Base-by-base conservation (phyloP, 495 filamentous ascomycete species). In the Aspergillus campestris region DNA sequence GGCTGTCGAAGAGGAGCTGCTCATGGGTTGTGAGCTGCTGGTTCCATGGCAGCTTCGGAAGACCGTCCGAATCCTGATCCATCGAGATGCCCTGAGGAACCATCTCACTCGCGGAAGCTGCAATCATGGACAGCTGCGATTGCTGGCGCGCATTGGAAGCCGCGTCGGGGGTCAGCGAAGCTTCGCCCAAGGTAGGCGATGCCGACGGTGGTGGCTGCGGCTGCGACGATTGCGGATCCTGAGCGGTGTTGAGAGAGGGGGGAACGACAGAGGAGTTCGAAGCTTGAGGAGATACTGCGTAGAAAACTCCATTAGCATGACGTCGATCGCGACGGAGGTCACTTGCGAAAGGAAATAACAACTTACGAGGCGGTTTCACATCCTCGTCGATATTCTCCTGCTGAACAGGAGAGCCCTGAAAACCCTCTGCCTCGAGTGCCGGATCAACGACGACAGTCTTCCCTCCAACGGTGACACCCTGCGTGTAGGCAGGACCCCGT, bases 91-190 rank as follows among this genome's bases (percentile, higher is more conserved):
- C 64, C 34, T 71, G 68, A 6, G 68, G 67, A 31, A 71, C 66
- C 69, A 71, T 64, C 57, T 74, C 70, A 59, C 58, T 74, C 33
- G 71, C 64, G 40, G 69, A 70, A 36, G 73, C 67, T 44, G 71
- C 71, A 28, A 74, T 73, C 69, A 70, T 62, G 38, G 61, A 77
- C 51, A 66, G 61, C 49, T 61, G 71, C 51, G 64, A 74, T 24
- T 24, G 18, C 58, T 71, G 69, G 40, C 64, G 69, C 41, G 60
- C 66, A 57, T 64, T 65, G 34, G 64, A 57, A 31, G 63, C 51
- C 8, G 67, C 55, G 11, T 70, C 66, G 14, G 64, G 60, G 5
- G 69, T 61, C 48, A 73, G 45, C 6, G 69, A 64, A 10, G 58
- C 47, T 42, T 71, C 64, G 1, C 57, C 62, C 38, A 72, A 53